Base-by-base conservation (phyloP, 2,329 filamentous ascomycete genomes). In the Teratosphaeria destructans region DNA sequence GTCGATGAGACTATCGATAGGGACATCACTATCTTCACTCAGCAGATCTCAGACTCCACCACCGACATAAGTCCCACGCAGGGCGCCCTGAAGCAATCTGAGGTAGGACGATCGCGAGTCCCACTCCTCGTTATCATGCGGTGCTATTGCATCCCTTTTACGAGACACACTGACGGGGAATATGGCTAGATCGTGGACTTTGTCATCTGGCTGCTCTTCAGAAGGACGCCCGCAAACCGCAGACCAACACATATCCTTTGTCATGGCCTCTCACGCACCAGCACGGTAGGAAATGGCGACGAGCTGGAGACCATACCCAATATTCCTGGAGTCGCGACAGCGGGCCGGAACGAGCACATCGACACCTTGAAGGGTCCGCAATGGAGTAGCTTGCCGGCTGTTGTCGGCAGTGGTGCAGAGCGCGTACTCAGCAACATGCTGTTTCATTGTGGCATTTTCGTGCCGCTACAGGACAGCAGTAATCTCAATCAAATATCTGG, bases 401-500 rank as follows among this genome's bases (percentile, higher is more conserved):
- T 96, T 4, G 75, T 97, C 11, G 94, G 93, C 0, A 81, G 81
- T 61, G 84, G 84, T 55, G 89, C 89, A 3, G 88, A 95, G 62
- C 79, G 79, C 27, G 85, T 93, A 61, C 90, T 96, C 83, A 80
- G 89, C 57, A 81, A 88, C 65, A 76, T 96, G 60, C 78, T 97
- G 5, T 73, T 92, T 2, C 84, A 94, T 62, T 89, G 86, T 71
- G 87, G 88, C 6, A 76, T 97, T 5, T 99, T 94, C 69, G 67
- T 82, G 12, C 75, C 81, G 3, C 73, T 95, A 11, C 75, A 83
- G 47, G 77, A 77, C 27, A 82, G 82, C 11, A 78, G 75, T 58
- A 91, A 90, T 66, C 87, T 88, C 68, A 83, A 85, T 66, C 93
- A 97, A 71, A 72, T 96, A 34, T 90, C 87, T 70, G 93, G 93